Evolutionary conservation across 805 yeast genomes (phyloP), one percentile per base, ranked within the genome.

Genomic region (Candida hispaniensis): DNA sequence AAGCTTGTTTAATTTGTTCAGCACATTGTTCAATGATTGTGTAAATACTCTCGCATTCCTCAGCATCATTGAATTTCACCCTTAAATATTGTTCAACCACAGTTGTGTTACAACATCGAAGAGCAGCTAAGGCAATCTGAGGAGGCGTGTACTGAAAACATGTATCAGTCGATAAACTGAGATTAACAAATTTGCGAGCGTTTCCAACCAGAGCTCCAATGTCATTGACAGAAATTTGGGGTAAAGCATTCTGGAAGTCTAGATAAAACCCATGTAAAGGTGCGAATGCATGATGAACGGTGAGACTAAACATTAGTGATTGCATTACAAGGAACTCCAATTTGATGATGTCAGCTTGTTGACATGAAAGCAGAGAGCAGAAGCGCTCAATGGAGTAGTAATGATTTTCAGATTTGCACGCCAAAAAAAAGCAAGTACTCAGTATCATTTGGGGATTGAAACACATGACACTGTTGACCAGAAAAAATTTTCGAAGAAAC

Each of bases 241-340:
- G 59, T 47, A 71, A 57, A 35, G 61, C 66, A 38, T 56, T 66
- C 54, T 91, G 98, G 44, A 86, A 70, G 56, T 91, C 99, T 29
- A 88, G 67, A 56, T 79, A 88, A 53, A 88, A 86, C 14, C 99
- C 99, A 54, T 86, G 91, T n/a, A 91, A 57, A 0, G 97, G 83
- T 43, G 78, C 66, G 56, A 71, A 77, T 2, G 96, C 93, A 57
- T 83, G 95, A 54, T 88, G 97, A 7, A 79, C 88, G 43, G 76
- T 52, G 32, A 91, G 60, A 0, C 94, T 78, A 56, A 91, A 91
- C 41, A 73, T 65, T 47, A 91, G 61, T 7, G 81, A 67, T 55
- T 73, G 81, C 38, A 86, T 58, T 4, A 91, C 67, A 26, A 66
- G 63, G 51, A 83, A 91, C 57, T 91, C 99, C 39, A 82, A 64